Percentiles rank a stretch among this genome's conserved stretches.
Conservation (phyloP, 1,139 yeast species). For the Saccharomycopsis hybrid region DNA sequence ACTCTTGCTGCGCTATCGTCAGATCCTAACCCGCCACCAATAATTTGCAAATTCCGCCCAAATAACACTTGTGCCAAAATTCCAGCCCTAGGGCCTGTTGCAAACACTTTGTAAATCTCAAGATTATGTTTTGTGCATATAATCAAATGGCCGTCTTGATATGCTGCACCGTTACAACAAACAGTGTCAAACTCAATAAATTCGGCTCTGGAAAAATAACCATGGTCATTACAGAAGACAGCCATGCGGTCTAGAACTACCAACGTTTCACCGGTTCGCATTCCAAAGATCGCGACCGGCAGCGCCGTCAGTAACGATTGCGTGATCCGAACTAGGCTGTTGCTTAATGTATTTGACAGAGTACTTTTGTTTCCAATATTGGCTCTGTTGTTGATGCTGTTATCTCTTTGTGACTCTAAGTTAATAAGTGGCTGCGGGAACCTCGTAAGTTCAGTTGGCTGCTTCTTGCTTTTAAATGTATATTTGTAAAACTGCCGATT, state of each 20-base stretch:
- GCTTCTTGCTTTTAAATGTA: no score
- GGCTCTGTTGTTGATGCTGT: no score
- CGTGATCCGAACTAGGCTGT: neutral
- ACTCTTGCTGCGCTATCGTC: no score
- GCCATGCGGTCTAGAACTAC: conserved; percentile 7
- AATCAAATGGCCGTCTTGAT: conserved; percentile 3
- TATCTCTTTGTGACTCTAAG: no score
- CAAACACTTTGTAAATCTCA: conserved; percentile 2
- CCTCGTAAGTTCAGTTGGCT: no score
- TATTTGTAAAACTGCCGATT: no score
- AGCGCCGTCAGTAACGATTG: neutral
- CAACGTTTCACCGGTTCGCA: conserved; percentile 3
- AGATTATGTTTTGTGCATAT: neutral
- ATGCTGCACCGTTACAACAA: conserved; percentile 1
- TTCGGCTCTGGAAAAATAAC: conserved; percentile 4
- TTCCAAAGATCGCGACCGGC: conserved; percentile 1
- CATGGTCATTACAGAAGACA: conserved; percentile 7
- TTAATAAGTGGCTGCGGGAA: no score
- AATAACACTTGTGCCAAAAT: neutral
- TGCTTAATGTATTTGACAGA: neutral
- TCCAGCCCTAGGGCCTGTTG: neutral
- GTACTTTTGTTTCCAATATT: no score
- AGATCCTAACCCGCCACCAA: no score
- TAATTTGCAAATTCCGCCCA: no score
- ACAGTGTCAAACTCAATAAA: conserved; percentile 6